Base-by-base conservation (phyloP, 2,329 filamentous ascomycete species). In the Cryphonectria nitschkei region DNA sequence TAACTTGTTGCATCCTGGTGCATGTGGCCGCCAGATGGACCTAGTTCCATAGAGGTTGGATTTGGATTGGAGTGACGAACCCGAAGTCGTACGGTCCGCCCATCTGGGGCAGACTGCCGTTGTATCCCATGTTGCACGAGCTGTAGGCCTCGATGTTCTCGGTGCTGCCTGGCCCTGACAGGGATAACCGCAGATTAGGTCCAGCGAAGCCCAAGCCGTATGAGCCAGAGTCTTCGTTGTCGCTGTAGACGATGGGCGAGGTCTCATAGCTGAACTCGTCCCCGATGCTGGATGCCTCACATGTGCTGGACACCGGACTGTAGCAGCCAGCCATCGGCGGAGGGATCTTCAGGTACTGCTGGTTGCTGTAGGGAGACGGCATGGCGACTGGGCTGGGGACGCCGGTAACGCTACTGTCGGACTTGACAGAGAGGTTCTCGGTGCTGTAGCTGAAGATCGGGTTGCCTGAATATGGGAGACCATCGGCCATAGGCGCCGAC, bases 61-160 rank as follows among this genome's bases (percentile, higher is more conserved):
- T 83, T 85, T 88, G 86, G 81, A 86, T 83, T 85, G 87, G 87
- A 87, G 85, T 84, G 82, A 89, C 87, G 85, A 89, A 89, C 87
- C 87, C 87, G 82, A 84, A 80, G 80, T 83, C 83, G 82, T 81
- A 84, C 78, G 79, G 76, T 78, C 79, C 84, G 80, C 80, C 83
- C 78, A 84, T 79, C 77, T 82, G 81, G 75, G 83, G 81, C 72
- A 83, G 82, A 78, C 83, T 82, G 74, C 82, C 80, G 75, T 82
- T 76, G 76, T 80, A 84, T 75, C 79, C 79, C 66, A 73, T 71
- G 50, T 68, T 68, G 67, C 68, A 70, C 34, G 64, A 61, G 34
- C 60, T 65, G 64, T 46, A 70, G 56, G 46, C 46, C n/a, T 39
- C 62, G 56, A 70, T 34, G 29, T 67, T 60, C 58, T 70, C 68